phyloP scores from a whole-genome alignment of 2,329 filamentous ascomycete species.

The Metarhizium sp. region DNA sequence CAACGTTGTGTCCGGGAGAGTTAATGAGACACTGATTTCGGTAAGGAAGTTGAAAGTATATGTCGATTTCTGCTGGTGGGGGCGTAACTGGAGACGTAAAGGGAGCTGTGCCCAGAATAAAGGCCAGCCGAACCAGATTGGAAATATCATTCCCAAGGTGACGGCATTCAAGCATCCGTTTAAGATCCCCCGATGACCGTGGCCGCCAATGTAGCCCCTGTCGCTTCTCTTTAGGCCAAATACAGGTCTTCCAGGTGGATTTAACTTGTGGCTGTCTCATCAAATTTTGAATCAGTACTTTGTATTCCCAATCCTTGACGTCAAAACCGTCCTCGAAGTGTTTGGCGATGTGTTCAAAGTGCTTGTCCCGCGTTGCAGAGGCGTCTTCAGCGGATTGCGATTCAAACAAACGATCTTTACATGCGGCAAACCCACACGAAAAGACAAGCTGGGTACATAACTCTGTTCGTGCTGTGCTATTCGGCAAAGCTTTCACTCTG shows the following conservation, averaged over 20 bases:
- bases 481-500: conserved; percentile 30
- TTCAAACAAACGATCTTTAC: conserved; percentile 34
- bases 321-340: conserved; percentile 35
- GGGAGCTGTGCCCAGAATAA: conserved; percentile 32
- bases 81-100: conserved; percentile 26
- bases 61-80: conserved; percentile 28
- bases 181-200: conserved; percentile 32
- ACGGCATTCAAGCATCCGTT: conserved; percentile 34
- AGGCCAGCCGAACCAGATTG: conserved; percentile 32
- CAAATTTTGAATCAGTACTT: conserved; percentile 33
- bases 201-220: conserved; percentile 30
- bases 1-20: conserved; percentile 19
- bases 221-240: conserved; percentile 35
- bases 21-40: conserved; percentile 27
- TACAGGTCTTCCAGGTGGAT: conserved; percentile 34
- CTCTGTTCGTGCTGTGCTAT: conserved; percentile 30
- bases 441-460: conserved; percentile 35
- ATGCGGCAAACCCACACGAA: conserved; percentile 31
- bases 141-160: conserved; percentile 32
- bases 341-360: conserved; percentile 37
- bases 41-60: conserved; percentile 28
- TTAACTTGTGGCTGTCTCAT: conserved; percentile 34
- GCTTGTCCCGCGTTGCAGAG: conserved; percentile 28
- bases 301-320: conserved; percentile 34
- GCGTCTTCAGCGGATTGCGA: conserved; percentile 27